Evolutionary conservation across 139 green algal species (phyloP).

Genomic region (Haematococcus lacustris): DNA sequence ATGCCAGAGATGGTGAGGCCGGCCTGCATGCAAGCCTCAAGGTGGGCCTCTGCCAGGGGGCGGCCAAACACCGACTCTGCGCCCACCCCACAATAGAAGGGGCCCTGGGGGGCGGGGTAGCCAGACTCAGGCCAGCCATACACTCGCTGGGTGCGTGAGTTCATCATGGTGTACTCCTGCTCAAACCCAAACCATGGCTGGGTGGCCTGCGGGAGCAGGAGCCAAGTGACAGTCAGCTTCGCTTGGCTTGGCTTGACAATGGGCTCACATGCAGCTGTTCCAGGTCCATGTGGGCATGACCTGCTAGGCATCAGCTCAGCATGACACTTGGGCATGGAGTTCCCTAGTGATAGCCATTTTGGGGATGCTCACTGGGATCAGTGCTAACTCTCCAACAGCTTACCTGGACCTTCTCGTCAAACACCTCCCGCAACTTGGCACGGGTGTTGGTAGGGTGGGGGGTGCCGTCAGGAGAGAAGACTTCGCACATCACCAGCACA

Average conservation of each 20-base stretch:
- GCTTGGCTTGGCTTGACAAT: too few species aligned
- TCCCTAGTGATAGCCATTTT: too few species aligned
- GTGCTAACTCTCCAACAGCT: too few species aligned
- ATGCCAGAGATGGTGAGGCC: conserved; percentile 77
- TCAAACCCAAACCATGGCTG: conserved; percentile 79
- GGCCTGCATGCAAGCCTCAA: conserved; percentile 80
- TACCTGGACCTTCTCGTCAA: conserved; percentile 6
- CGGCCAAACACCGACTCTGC: conserved; percentile 73
- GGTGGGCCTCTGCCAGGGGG: conserved; percentile 72
- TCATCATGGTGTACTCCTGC: conserved; percentile 89
- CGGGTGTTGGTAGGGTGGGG: conserved; percentile 83
- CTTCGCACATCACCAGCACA: conserved; percentile 87
- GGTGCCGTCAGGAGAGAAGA: conserved; percentile 63
- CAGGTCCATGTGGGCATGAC: too few species aligned
- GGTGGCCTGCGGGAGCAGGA: background rate
- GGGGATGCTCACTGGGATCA: too few species aligned
- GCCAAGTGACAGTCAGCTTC: background rate
- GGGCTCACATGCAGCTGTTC: too few species aligned
- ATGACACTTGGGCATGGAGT: too few species aligned
- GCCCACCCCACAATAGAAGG: conserved; percentile 47
- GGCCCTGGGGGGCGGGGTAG: conserved; percentile 69
- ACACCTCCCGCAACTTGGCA: conserved; percentile 51
- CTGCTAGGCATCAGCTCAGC: too few species aligned
- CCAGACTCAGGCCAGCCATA: conserved; percentile 77
- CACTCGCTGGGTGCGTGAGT: conserved; percentile 36